These are phyloP conservation scores for Porphyrellus cyaneotinctus DNA, from an alignment of 768 basidiomycete species.

Conservation along the genomic window DNA sequence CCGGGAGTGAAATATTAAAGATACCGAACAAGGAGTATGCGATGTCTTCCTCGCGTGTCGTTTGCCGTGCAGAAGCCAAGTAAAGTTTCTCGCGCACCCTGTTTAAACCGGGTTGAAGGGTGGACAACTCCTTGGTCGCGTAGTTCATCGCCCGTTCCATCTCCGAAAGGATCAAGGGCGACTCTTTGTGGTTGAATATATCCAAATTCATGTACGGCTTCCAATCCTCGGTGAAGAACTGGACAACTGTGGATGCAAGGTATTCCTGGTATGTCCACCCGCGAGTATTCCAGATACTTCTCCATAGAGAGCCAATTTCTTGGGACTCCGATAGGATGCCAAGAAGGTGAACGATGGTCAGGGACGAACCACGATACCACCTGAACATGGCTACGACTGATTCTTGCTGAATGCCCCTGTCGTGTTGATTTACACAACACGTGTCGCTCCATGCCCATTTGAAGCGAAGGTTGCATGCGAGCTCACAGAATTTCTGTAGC, in stretches of 20 bases:
- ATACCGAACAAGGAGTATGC: not conserved
- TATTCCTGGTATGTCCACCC: slow-evolving; percentile 1
- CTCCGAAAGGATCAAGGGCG: not conserved
- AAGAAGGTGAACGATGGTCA: not conserved
- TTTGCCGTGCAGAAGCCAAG: not conserved
- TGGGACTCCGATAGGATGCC: not conserved
- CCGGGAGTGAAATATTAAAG: not conserved
- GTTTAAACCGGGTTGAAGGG: not conserved
- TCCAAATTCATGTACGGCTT: not conserved
- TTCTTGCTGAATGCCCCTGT: not conserved
- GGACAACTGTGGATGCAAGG: not conserved
- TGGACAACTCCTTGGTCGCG: not conserved
- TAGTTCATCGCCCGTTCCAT: not conserved
- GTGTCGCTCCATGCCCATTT: not conserved
- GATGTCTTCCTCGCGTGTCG: not conserved
- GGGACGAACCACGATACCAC: not conserved
- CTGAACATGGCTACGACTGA: not conserved
- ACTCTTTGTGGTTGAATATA: not conserved
- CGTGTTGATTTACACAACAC: not conserved
- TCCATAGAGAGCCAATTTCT: not conserved
- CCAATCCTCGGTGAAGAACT: not conserved
- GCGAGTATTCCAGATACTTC: not conserved
- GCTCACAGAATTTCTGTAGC: not conserved
- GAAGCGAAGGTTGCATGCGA: not conserved
- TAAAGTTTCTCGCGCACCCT: not conserved